Base-by-base conservation (phyloP, 305 asterid species). In the Fraxinus sp. region DNA sequence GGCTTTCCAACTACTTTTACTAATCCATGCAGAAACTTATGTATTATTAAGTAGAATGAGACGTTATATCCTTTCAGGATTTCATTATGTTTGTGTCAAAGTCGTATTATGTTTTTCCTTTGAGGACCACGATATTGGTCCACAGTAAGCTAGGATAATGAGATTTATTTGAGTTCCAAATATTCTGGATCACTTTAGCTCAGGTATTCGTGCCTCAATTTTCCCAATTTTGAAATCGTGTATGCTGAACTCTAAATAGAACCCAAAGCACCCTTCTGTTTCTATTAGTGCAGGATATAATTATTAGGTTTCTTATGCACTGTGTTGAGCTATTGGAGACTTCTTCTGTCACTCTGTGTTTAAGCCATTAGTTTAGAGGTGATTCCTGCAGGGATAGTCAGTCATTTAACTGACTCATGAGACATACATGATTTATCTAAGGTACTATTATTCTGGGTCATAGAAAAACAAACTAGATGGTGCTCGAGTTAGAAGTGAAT, bases 1-100 rank as follows among this genome's bases (percentile, higher is more conserved):
- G 81, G 72, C 75, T 55, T 66, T 49, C 49, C 86, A 57, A 52
- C 49, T 49, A 75, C 30, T 68, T 66, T 85, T 59, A 70, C 68
- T 10, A 43, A 32, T 39, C 52, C 41, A 81, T 32, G 70, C 13
- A 35, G 39, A 68, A 43, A 49, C 22, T 49, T 52, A 26, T 59
- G 14, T 43, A 18, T 62, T 59, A 28, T 59, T 52, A 46, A 8
- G 62, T 74, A 83, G 14, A 66, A 66, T 24, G 18, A 84, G 32
- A 62, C 10, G 71, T 3, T 24, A 8, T 24, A 26, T 71, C 43
- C 78, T 24, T 62, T 39, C 64, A 32, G 37, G 52, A 35, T 49
- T 32, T 22, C 59, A n/a, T 39, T 43, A 75, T 76, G 78, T 71
- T 9, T 39, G 22, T 20, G 49, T 13, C 79, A 11, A 76, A 41